These are phyloP conservation scores for Filosporella fistucella DNA, from an alignment of 495 filamentous ascomycete species.

Conservation along the genomic window DNA sequence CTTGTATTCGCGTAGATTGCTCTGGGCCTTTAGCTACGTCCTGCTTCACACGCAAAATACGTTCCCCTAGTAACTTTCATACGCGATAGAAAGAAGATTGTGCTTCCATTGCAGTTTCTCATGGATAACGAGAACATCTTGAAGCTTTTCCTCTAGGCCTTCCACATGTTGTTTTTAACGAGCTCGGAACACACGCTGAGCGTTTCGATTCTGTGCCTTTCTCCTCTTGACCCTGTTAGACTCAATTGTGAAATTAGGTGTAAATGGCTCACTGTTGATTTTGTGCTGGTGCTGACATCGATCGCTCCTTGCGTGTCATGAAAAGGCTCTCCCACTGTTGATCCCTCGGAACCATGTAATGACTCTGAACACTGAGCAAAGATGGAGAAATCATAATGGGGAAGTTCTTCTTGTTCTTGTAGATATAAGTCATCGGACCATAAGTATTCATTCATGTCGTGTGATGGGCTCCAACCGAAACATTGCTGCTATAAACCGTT, in stretches of 20 bases:
- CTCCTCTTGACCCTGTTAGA: not conserved
- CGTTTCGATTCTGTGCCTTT: conserved; percentile 3
- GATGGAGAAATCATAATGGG: too few species aligned
- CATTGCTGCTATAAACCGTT: too few species aligned
- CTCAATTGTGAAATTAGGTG: not conserved
- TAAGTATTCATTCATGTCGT: too few species aligned
- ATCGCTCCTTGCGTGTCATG: not conserved
- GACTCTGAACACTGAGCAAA: not conserved
- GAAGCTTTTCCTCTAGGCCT: not conserved
- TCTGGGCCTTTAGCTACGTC: too few species aligned
- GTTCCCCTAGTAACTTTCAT: not conserved
- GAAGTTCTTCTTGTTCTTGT: too few species aligned
- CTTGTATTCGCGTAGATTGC: not conserved
- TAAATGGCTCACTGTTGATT: not conserved
- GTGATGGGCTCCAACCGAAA: too few species aligned
- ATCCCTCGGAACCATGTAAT: not conserved
- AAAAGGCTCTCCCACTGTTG: not conserved
- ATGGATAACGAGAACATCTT: not conserved
- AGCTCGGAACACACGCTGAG: conserved; percentile 6
- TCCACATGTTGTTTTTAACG: conserved; percentile 9
- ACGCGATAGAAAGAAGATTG: not conserved
- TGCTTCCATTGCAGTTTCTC: conserved; percentile 9
- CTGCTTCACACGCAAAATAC: too few species aligned
- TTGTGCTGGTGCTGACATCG: not conserved
- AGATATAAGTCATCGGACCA: too few species aligned